Conservation (phyloP, 2,329 filamentous ascomycete species). For the Metarhizium rileyi region DNA sequence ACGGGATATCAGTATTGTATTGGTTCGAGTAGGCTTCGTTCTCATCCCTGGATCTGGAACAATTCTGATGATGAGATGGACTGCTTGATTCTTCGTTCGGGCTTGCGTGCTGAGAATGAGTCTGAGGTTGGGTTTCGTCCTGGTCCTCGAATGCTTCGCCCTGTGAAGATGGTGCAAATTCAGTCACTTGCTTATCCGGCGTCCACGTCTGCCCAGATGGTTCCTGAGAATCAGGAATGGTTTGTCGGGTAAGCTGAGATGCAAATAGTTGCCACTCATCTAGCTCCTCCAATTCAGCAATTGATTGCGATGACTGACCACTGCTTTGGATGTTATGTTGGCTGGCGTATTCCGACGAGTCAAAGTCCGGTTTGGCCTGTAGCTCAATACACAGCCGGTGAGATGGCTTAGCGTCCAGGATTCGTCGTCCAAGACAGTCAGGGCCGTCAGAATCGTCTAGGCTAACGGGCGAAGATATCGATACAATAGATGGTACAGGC, state of each 20-base stretch:
- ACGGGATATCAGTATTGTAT: slow-evolving; percentile 10
- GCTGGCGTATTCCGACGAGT: slow-evolving; percentile 26
- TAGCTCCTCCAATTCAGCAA: slow-evolving; percentile 26
- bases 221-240: slow-evolving; percentile 36
- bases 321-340: slow-evolving; percentile 20
- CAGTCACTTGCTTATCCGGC: slow-evolving; percentile 2
- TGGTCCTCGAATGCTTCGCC: background rate
- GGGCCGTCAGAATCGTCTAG: slow-evolving; percentile 8
- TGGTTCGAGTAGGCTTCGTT: background rate
- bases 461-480: slow-evolving; percentile 16
- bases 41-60: background rate
- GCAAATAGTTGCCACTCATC: slow-evolving; percentile 22
- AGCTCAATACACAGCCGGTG: slow-evolving; percentile 21
- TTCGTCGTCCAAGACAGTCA: background rate
- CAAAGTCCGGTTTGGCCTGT: slow-evolving; percentile 19
- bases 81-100: background rate
- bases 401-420: background rate
- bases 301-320: slow-evolving; percentile 19
- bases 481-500: slow-evolving; percentile 20
- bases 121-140: no score
- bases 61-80: background rate
- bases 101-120: background rate
- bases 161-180: background rate
- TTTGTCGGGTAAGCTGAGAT: slow-evolving; percentile 23
- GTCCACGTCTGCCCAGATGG: slow-evolving; percentile 16